Evolutionary conservation across 495 filamentous ascomycete genomes (phyloP), one percentile per base, ranked within the genome.

Genomic region (Annulohypoxylon maeteangense): DNA sequence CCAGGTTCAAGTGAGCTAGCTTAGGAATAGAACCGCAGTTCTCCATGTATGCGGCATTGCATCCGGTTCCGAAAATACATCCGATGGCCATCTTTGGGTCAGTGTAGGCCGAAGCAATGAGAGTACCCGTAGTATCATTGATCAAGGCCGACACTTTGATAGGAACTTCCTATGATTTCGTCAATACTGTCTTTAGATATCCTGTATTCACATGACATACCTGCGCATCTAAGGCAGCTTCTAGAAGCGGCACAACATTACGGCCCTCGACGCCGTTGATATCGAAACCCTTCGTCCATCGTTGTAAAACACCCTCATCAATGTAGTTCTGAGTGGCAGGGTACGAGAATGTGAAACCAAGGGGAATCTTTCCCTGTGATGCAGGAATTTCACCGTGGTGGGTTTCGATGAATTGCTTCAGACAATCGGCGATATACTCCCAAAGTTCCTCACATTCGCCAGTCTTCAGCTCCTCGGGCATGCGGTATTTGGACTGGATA

Each of bases 201-300:
- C 14, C n/a, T 44, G 1, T 79, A 25, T 70, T 16, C 12, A n/a
- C 16, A 68, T 50, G 12, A 74, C 88, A 72, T 85, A 93, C 93
- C 69, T 92, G 85, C 79, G 90, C 90, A 59, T 87, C 86, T 45
- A 99, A 81, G 29, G 94, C 93, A 42, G 85, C 87, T 81, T 98
- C 93, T 67, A 99, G 92, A 77, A 94, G 91, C 57, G 95, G 95
- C 42, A 98, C 95, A 16, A 99, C 94, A 78, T 99, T 95, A 11
- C 92, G 79, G 47, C 95, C 95, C 82, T 99, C 95, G 40, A 99
- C 95, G 32, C 95, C 96, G 44, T 91, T 88, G 79, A 99, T 98
- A 75, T 99, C 96, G 77, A 99, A 99, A 2, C 95, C 95, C 85
- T 99, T 99, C 65, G 95, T 99, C 95, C 95, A 99, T 66, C 96